Evolutionary conservation across 805 yeast species (phyloP), one percentile per base, ranked within the genome.

Genomic region (Sugiyamaella lignohabitans): DNA sequence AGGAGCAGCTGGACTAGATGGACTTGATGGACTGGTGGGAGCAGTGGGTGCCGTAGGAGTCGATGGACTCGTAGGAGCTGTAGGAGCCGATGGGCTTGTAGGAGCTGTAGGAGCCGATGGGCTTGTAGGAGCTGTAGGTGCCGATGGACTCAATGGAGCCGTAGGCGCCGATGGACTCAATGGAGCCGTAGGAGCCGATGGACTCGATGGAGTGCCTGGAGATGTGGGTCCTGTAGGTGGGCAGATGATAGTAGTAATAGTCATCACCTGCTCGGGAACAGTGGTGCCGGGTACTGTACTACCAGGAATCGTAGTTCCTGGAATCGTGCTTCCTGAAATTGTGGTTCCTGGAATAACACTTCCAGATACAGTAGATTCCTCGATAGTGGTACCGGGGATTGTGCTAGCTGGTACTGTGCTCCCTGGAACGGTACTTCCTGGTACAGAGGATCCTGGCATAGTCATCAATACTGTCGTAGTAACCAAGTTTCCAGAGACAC

Each of bases 311-410:
- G 39, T 21, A 24, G 20, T 23, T 27, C 38, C 38, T 8, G 30
- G 30, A 17, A 49, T 22, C 2, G 48, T 42, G 6, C 57, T 51
- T 21, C 57, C 53, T 27, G 5, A 10, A 18, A 35, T 16, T 35
- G 38, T 35, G 17, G 38, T 35, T n/a, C 38, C 38, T 8, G 38
- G 38, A 18, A 16, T 16, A 5, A n/a, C 14, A 30, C 16, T 37
- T n/a, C n/a, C n/a, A n/a, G n/a, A n/a, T 19, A 18, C 18, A 11
- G 18, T 8, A 40, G 22, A 21, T 36, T 47, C 22, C n/a, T 42
- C 49, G 14, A 47, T 36, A n/a, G 47, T 35, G 19, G 50, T 44
- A 1, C 51, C 32, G 14, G 47, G 36, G 11, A 40, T 40, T 18
- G 14, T 4, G 30, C 6, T 14, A n/a, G 3, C 44, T 42, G 19